Percentiles rank a stretch among this genome's conserved stretches.
phyloP scores from a whole-genome alignment of 2,329 filamentous ascomycete genomes.

The Claviceps pazoutovae region DNA sequence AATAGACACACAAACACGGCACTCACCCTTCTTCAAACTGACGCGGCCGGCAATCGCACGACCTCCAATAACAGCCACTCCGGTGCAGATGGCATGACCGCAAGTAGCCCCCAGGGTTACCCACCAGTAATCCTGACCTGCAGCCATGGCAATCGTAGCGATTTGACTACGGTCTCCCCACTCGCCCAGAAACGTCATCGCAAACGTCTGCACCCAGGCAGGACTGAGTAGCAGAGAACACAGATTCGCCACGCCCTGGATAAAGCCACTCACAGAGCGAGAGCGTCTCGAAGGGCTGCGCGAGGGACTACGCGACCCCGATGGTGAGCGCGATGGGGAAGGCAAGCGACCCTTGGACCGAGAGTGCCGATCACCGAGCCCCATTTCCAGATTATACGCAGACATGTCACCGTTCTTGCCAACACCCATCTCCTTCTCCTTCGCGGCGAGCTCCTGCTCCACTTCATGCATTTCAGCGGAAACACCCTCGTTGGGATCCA shows the following conservation, averaged over 20 bases:
- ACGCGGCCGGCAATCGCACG: slow-evolving; percentile 85
- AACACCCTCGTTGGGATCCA: slow-evolving; percentile 82
- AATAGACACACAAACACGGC: neutral
- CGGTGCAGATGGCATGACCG: slow-evolving; percentile 82
- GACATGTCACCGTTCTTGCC: slow-evolving; percentile 40
- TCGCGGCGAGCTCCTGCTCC: slow-evolving; percentile 83
- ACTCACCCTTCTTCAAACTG: slow-evolving; percentile 90
- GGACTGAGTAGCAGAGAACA: slow-evolving; percentile 80
- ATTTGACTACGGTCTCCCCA: slow-evolving; percentile 98
- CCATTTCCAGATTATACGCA: slow-evolving; percentile 68
- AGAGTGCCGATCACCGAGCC: slow-evolving; percentile 54
- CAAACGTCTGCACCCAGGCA: slow-evolving; percentile 96
- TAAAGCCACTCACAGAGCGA: slow-evolving; percentile 23
- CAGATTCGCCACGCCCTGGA: slow-evolving; percentile 67
- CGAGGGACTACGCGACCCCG: slow-evolving; percentile 47
- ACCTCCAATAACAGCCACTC: slow-evolving; percentile 81
- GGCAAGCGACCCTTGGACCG: slow-evolving; percentile 63
- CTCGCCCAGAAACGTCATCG: slow-evolving; percentile 97
- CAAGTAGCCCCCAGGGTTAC: slow-evolving; percentile 78
- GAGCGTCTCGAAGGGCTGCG: slow-evolving; percentile 39
- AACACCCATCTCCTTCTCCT: slow-evolving; percentile 63
- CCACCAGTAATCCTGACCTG: slow-evolving; percentile 98
- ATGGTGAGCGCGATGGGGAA: slow-evolving; percentile 68
- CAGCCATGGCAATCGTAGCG: slow-evolving; percentile 96
- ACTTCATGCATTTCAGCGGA: slow-evolving; percentile 98